A percentile compares a stretch with the other conserved stretches of the same genome.
phyloP scores from a whole-genome alignment of 1,284 basidiomycete species.

The Rhodotorula sp. region DNA sequence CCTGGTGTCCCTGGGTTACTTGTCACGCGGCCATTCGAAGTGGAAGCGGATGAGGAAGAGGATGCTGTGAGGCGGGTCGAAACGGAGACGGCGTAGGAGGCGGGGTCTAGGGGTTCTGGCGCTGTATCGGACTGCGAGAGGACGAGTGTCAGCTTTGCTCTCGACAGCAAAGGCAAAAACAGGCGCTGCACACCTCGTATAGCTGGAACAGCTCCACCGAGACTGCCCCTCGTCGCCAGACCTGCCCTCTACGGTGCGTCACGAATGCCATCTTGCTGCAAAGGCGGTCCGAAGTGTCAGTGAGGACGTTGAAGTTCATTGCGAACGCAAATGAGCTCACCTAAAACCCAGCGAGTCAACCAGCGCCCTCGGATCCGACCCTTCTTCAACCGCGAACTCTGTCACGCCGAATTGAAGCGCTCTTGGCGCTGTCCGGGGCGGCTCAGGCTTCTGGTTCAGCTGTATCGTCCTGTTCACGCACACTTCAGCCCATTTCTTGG shows the following conservation, averaged over 20 bases:
- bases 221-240: conserved; percentile 16
- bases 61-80: conserved; percentile 13
- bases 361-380: conserved; percentile 15
- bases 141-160: background rate
- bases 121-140: background rate
- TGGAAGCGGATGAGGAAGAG: background rate
- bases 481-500: background rate
- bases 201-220: conserved; percentile 23
- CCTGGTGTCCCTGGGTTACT: background rate
- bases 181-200: conserved; percentile 13
- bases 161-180: background rate
- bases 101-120: conserved; percentile 11
- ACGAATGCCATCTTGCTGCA: background rate
- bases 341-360: conserved; percentile 23
- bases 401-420: conserved; percentile 23
- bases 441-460: conserved; percentile 22
- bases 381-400: conserved; percentile 24
- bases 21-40: background rate
- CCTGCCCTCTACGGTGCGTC: conserved; percentile 8
- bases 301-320: background rate
- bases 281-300: background rate
- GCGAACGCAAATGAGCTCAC: background rate
- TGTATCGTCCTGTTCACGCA: background rate
- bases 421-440: conserved; percentile 12
- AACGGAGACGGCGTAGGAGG: conserved; percentile 13